Evolutionary conservation across 148 eudicot species (phyloP).

Genomic region (Rhododendron mucronatum): DNA sequence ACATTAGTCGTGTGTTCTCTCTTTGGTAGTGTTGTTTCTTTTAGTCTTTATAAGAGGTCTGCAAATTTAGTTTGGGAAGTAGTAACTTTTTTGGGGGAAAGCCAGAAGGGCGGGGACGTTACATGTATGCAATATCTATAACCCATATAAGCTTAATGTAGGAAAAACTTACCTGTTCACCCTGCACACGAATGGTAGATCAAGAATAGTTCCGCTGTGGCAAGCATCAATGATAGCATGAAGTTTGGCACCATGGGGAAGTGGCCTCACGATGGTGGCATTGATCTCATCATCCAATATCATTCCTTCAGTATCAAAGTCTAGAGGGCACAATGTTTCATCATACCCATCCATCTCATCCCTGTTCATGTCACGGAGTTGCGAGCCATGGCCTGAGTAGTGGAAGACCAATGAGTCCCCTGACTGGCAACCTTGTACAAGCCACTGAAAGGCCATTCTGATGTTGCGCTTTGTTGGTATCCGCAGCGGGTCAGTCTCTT

Average conservation of each 20-base stretch:
- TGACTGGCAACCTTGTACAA: conserved; percentile 36
- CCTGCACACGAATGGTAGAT: conserved; percentile 40
- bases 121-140: neutral
- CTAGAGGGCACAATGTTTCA: conserved; percentile 40
- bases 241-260: conserved; percentile 40
- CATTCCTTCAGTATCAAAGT: conserved; percentile 29
- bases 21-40: neutral
- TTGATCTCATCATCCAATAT: conserved; percentile 45
- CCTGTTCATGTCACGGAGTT: conserved; percentile 20
- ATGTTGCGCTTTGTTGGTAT: conserved; percentile 41
- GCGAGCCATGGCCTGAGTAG: conserved; percentile 48
- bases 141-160: neutral
- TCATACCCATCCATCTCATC: conserved; percentile 47
- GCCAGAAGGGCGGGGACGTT: neutral
- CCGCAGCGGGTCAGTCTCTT: conserved; percentile 25
- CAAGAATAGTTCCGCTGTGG: conserved; percentile 48
- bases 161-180: conserved; percentile 21
- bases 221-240: conserved; percentile 45
- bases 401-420: conserved; percentile 50
- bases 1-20: neutral
- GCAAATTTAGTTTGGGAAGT: neutral
- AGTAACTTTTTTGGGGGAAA: neutral
- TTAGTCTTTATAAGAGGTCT: neutral
- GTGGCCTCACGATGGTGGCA: conserved; percentile 37
- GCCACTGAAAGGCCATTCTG: conserved; percentile 33